Base-by-base conservation (phyloP, 2,329 filamentous ascomycete species). In the Daldinia sp. region DNA sequence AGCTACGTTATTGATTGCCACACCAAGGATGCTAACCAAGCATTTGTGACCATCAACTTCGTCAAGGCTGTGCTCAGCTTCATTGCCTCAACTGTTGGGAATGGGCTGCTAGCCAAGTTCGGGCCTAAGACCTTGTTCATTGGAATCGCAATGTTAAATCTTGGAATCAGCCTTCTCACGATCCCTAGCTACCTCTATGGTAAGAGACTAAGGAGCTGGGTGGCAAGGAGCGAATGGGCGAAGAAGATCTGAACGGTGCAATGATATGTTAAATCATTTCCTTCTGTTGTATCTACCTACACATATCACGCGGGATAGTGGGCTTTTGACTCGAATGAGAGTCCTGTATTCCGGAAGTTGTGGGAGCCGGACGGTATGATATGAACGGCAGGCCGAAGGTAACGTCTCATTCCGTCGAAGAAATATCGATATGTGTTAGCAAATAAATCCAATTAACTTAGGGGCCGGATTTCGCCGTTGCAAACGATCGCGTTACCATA, bases 1-100 rank as follows among this genome's bases (percentile, higher is more conserved):
- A 71, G 69, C 54, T 71, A 71, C 25, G 69, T 71, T 9, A 70
- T 71, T 34, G 69, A 71, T 39, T 71, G 69, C 54, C 69, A 71
- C 25, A 70, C 67, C 34, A 66, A 68, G 37, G 69, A 71, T 30
- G 69, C 69, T 17, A 71, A 71, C 47, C 69, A 71, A 21, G 69
- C 69, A 15, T 71, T 71, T 39, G 69, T 71, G 10, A 71, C 69
- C 4, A 70, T 71, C 62, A 71, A 70, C 57, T 71, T 70, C 49
- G 61, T 67, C 41, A 71, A 71, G 52, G 69, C 69, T 0, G 25
- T 71, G 13, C 37, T 71, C 27, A 70, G 67, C 29, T 71, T 71
- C 52, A 25, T 61, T 2, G 69, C 69, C 10, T 62, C 69, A 7
- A 63, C 67, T 1, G 27, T 71, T 11, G 68, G 60, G 9, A 71